Evolutionary conservation across 768 basidiomycete genomes (phyloP), one percentile per base, ranked within the genome.

Genomic region (Candolleomyces aberdarensis): DNA sequence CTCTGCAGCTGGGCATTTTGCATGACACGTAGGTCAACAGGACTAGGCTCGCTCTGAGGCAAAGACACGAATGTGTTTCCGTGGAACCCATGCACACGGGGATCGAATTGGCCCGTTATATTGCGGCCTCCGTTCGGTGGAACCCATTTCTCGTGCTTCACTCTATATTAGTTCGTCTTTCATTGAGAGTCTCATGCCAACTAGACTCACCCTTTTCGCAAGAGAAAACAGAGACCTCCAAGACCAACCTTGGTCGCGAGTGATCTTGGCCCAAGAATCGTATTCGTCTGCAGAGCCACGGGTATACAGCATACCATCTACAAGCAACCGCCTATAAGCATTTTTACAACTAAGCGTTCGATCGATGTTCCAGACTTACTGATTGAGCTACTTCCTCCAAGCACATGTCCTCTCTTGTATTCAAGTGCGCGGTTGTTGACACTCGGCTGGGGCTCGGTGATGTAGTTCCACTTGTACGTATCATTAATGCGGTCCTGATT

Each of bases 61-160:
- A 79, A 64, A 55, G 71, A 74, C 54, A 75, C 73, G 1, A 62
- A 61, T 36, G 67, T 67, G 8, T 69, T 65, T 7, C 80, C 79
- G 8, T 64, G 54, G 15, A 66, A 69, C 9, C 76, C 71, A 62
- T 80, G 79, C 8, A 76, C 62, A 0, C 65, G 20, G 0, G 80
- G 76, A 58, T 76, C 63, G 56, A 69, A 76, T 60, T 80, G 69
- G 7, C 74, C 73, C 1, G 65, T 66, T 22, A 68, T 76, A 59
- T 78, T 68, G 58, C 78, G 77, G n/a, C 66, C 57, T 54, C 80
- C 78, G 2, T 70, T 71, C 0, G 80, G 76, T 13, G 69, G 63
- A 1, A 65, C 64, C 59, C 67, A 75, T 40, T 64, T 69, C 63
- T 82, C 80, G 60, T 72, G 72, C 78, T 80, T n/a, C 22, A 26